Evolutionary conservation across 2,329 filamentous ascomycete species (phyloP).

Genomic region (Paraphaeosphaeria minitans): DNA sequence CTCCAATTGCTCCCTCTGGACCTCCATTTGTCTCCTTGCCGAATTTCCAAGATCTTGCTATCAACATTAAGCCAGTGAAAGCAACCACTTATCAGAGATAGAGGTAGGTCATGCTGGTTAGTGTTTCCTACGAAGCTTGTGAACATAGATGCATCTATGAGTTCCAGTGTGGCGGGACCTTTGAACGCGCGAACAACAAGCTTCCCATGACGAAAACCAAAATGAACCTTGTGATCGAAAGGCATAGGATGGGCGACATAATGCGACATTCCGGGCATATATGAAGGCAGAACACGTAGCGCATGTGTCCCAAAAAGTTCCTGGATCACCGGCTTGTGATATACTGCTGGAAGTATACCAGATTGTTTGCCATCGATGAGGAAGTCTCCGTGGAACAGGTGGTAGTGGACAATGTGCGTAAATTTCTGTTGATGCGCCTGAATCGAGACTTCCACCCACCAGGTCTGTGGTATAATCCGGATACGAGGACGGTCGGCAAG

Average conservation of each 20-base stretch:
- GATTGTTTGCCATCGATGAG: slow-evolving; percentile 56
- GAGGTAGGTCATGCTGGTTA: slow-evolving; percentile 56
- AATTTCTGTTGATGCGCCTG: slow-evolving; percentile 33
- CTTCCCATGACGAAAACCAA: slow-evolving; percentile 54
- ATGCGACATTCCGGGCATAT: slow-evolving; percentile 58
- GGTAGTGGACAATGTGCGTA: slow-evolving; percentile 49
- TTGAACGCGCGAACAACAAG: slow-evolving; percentile 54
- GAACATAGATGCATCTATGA: slow-evolving; percentile 33
- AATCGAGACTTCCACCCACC: slow-evolving; percentile 43
- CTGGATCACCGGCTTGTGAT: slow-evolving; percentile 52
- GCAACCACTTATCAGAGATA: slow-evolving; percentile 56
- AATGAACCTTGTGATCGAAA: slow-evolving; percentile 56
- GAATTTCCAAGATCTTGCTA: slow-evolving; percentile 57
- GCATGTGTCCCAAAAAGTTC: slow-evolving; percentile 61
- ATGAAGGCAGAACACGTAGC: slow-evolving; percentile 60
- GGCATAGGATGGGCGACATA: slow-evolving; percentile 43
- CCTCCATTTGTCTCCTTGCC: slow-evolving; percentile 53
- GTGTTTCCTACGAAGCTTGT: slow-evolving; percentile 22
- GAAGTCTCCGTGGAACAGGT: slow-evolving; percentile 56
- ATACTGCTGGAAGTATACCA: slow-evolving; percentile 60
- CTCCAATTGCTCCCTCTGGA: slow-evolving; percentile 47
- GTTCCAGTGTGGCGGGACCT: slow-evolving; percentile 37
- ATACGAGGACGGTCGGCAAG: slow-evolving; percentile 13
- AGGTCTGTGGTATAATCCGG: slow-evolving; percentile 21
- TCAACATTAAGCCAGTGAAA: slow-evolving; percentile 65